These are phyloP conservation scores for Zygosaccharomyces pseudorouxii DNA, from an alignment of 805 yeast genomes.

Conservation along the genomic window DNA sequence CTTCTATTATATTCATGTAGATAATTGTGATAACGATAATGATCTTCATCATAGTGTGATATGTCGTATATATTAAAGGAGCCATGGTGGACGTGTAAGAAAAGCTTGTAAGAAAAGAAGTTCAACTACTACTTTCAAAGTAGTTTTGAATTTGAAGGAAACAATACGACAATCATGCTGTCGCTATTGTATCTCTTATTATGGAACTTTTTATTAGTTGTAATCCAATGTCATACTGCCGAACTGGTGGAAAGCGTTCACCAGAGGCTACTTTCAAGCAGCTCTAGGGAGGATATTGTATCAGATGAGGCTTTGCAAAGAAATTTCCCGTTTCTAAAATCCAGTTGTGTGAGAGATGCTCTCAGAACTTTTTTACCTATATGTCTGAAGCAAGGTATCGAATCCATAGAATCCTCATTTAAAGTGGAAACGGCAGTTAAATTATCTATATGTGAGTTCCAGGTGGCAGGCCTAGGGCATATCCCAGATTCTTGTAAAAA, in stretches of 20 bases:
- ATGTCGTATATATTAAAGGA: not conserved
- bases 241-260: slow-evolving; percentile 7
- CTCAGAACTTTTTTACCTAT: slow-evolving; percentile 37
- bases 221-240: slow-evolving; percentile 2
- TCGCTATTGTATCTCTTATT: not conserved
- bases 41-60: not conserved
- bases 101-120: not conserved
- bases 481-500: slow-evolving; percentile 27
- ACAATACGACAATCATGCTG: not conserved
- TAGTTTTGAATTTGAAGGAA: not conserved
- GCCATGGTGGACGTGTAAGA: not conserved
- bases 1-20: slow-evolving; percentile 2
- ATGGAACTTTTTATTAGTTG: not conserved
- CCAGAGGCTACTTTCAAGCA: slow-evolving; percentile 3
- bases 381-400: slow-evolving; percentile 42
- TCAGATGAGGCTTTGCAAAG: slow-evolving; percentile 12
- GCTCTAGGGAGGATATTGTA: slow-evolving; percentile 3
- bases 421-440: slow-evolving; percentile 42
- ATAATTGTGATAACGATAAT: not conserved
- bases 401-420: slow-evolving; percentile 34
- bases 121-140: not conserved
- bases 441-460: slow-evolving; percentile 53
- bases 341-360: slow-evolving; percentile 40
- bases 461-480: slow-evolving; percentile 40
- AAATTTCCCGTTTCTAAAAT: slow-evolving; percentile 24